Evolutionary conservation across 768 basidiomycete species (phyloP).

Genomic region (Pleurotus giganteus): DNA sequence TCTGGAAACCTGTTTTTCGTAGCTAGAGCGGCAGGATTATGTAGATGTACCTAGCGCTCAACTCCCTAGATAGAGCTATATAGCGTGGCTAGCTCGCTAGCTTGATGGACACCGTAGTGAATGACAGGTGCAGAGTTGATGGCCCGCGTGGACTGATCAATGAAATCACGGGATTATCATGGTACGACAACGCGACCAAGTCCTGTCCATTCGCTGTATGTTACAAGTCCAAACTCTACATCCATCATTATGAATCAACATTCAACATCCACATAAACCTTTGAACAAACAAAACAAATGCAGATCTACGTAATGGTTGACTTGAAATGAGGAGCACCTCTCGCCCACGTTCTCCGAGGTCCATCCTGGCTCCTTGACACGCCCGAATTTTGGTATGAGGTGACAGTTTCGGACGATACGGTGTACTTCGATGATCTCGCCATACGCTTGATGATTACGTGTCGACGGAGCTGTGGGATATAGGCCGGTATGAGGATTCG

Average conservation of each 20-base stretch:
- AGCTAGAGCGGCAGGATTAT: too few species aligned
- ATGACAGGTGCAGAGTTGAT: too few species aligned
- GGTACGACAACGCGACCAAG: not conserved
- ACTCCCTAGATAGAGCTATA: too few species aligned
- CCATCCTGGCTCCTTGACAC: not conserved
- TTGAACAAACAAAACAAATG: not conserved
- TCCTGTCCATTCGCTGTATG: not conserved
- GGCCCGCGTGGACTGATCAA: too few species aligned
- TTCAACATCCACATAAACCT: too few species aligned
- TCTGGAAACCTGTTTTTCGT: too few species aligned
- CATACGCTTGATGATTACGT: constrained; percentile 13
- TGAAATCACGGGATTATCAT: too few species aligned
- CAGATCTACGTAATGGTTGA: not conserved
- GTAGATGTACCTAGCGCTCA: too few species aligned
- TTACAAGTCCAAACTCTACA: not conserved
- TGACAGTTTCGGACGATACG: not conserved
- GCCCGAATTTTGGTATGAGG: not conserved
- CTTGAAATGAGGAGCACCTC: not conserved
- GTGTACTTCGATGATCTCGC: not conserved
- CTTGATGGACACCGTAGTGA: too few species aligned
- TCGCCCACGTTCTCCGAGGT: not conserved
- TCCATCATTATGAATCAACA: not conserved
- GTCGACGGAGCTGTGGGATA: constrained; percentile 16
- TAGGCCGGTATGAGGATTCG: constrained; percentile 14
- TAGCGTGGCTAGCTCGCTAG: too few species aligned